These are phyloP conservation scores for Colletotrichum somersetense DNA, from an alignment of 2,329 filamentous ascomycete species.

Conservation along the genomic window DNA sequence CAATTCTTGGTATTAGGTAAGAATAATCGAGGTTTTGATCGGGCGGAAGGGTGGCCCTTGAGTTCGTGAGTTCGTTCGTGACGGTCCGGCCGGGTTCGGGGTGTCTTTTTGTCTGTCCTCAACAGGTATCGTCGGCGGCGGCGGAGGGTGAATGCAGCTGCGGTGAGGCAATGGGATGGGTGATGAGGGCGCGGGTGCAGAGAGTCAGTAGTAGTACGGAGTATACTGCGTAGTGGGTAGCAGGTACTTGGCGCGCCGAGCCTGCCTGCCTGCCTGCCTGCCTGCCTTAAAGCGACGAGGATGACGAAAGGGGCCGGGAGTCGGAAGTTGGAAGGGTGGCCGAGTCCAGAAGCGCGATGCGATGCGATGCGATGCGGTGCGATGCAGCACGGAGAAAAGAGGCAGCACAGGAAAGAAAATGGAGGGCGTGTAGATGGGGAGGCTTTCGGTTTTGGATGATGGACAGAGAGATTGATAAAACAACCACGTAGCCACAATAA, in stretches of 20 bases:
- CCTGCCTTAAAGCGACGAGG: conserved; percentile 3
- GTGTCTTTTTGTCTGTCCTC: background rate
- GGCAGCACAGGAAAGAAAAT: background rate
- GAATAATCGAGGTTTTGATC: conserved; percentile 9
- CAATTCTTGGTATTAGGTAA: conserved; percentile 20
- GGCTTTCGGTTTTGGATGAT: conserved; percentile 26
- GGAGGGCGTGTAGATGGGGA: background rate
- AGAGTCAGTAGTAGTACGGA: background rate
- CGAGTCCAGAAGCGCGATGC: background rate
- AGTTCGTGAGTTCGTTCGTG: conserved; percentile 6
- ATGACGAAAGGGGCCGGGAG: conserved; percentile 22
- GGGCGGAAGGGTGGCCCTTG: conserved; percentile 12
- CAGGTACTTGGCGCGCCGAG: too few relatives aligned
- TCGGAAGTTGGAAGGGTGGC: background rate
- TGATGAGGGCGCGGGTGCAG: conserved; percentile 9
- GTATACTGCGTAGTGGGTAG: too few relatives aligned
- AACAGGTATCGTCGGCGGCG: background rate
- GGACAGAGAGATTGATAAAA: background rate
- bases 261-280: too few relatives aligned
- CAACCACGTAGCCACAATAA: background rate
- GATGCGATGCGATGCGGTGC: background rate
- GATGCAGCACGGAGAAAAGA: background rate
- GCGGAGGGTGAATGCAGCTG: background rate
- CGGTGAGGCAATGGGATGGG: conserved; percentile 1
- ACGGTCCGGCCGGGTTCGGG: background rate